Conservation (phyloP, 768 basidiomycete genomes). For the Suillus weaverae region DNA sequence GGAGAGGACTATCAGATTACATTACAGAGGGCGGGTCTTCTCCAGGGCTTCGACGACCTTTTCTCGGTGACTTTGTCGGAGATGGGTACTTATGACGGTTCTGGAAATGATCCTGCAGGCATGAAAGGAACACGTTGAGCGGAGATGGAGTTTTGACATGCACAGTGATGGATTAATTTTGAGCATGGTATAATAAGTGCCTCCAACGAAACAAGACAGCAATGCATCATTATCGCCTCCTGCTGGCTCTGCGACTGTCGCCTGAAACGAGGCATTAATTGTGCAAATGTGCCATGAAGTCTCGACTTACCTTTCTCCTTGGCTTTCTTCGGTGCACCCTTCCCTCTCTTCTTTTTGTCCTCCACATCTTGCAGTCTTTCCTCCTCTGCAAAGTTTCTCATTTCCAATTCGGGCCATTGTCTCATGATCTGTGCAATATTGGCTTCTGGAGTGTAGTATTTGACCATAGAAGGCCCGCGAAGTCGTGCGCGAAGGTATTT, state of each 20-base stretch:
- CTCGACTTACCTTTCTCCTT: slow-evolving; percentile 57
- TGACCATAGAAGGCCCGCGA: slow-evolving; percentile 81
- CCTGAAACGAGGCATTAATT: slow-evolving; percentile 31
- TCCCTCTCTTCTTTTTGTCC: slow-evolving; percentile 70
- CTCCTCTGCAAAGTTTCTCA: slow-evolving; percentile 67
- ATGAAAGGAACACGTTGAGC: slow-evolving; percentile 24
- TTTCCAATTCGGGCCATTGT: slow-evolving; percentile 54
- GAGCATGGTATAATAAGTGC: not conserved
- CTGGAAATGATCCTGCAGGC: slow-evolving; percentile 20
- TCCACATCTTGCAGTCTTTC: slow-evolving; percentile 69
- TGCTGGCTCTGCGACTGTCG: slow-evolving; percentile 52
- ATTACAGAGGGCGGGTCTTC: slow-evolving; percentile 52
- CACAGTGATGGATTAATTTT: not conserved
- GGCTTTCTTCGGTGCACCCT: slow-evolving; percentile 82
- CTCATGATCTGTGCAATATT: slow-evolving; percentile 53
- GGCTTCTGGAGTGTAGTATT: slow-evolving; percentile 75
- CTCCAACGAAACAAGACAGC: not conserved
- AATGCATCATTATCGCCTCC: slow-evolving; percentile 36
- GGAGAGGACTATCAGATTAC: slow-evolving; percentile 33
- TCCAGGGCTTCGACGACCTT: slow-evolving; percentile 63
- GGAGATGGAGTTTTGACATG: not conserved
- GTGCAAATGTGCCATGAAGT: slow-evolving; percentile 2
- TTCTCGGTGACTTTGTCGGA: slow-evolving; percentile 62
- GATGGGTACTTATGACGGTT: slow-evolving; percentile 47
- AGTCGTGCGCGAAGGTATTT: slow-evolving; percentile 86